phyloP scores from a whole-genome alignment of 129 eudicot genomes.

The Flaveria robusta region DNA sequence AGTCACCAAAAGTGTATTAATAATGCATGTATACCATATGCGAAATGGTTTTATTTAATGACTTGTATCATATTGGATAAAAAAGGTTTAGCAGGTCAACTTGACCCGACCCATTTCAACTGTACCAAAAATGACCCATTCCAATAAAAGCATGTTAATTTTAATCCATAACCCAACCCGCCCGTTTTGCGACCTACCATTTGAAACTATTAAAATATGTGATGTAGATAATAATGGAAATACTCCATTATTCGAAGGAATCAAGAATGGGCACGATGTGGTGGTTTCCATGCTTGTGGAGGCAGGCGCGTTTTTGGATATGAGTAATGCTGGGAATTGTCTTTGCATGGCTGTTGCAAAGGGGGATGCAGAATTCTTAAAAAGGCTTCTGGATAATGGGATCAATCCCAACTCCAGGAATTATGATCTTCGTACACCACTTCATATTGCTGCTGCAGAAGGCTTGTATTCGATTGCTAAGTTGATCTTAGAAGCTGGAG shows the following conservation, averaged over 20 bases:
- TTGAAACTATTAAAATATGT: conserved; percentile 9
- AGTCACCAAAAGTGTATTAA: not conserved
- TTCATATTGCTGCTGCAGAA: conserved; percentile 66
- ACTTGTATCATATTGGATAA: not conserved
- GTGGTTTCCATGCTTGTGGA: conserved; percentile 56
- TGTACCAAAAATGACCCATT: not conserved
- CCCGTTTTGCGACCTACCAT: not conserved
- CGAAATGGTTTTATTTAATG: not conserved
- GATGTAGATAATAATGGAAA: conserved; percentile 53
- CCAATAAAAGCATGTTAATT: no score
- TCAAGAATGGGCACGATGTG: conserved; percentile 51
- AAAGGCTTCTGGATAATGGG: conserved; percentile 47
- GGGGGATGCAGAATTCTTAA: conserved; percentile 49
- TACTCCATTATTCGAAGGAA: conserved; percentile 63
- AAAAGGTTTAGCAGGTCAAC: not conserved
- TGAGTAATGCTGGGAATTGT: conserved; percentile 50
- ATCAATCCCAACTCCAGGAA: conserved; percentile 62
- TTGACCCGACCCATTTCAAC: not conserved
- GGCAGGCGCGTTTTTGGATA: conserved; percentile 52
- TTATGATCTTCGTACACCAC: conserved; percentile 69
- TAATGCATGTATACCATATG: not conserved
- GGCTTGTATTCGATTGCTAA: conserved; percentile 44
- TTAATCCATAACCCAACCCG: not conserved
- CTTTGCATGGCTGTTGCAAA: conserved; percentile 57
- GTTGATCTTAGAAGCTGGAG: conserved; percentile 56